Evolutionary conservation across 2,329 filamentous ascomycete species (phyloP).

Genomic region (Trichoderma lentiforme): DNA sequence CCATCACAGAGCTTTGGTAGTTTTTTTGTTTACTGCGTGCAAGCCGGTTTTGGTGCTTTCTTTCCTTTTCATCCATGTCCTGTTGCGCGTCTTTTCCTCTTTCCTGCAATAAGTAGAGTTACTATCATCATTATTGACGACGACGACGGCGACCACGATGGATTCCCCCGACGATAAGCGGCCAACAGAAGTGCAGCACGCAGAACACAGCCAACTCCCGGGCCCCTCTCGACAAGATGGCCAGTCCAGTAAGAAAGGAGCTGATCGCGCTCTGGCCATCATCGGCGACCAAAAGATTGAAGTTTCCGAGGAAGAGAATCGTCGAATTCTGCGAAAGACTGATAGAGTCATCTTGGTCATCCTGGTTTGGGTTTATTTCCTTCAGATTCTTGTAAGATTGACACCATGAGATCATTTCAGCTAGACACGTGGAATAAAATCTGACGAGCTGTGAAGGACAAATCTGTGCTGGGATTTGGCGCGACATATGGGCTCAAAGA

Average conservation of each 20-base stretch:
- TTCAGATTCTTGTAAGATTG: constrained; percentile 44
- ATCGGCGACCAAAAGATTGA: background rate
- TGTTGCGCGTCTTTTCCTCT: background rate
- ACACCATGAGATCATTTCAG: background rate
- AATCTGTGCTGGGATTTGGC: constrained; percentile 54
- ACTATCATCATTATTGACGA: background rate
- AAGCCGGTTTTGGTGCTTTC: background rate
- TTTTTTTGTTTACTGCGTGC: background rate
- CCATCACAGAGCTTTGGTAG: background rate
- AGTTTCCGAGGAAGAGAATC: constrained; percentile 24
- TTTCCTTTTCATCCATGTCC: background rate
- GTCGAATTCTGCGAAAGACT: constrained; percentile 57
- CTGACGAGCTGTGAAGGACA: constrained; percentile 37
- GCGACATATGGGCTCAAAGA: constrained; percentile 53
- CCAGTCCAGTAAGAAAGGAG: background rate
- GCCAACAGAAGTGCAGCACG: background rate
- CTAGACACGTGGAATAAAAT: background rate
- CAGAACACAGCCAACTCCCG: background rate
- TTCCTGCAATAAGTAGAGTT: background rate
- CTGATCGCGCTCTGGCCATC: constrained; percentile 8
- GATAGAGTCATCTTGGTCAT: constrained; percentile 56
- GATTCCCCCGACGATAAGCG: background rate
- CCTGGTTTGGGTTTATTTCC: constrained; percentile 57
- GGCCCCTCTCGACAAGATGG: background rate
- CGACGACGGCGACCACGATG: background rate